Conservation (phyloP, 805 yeast genomes). For the Yarrowia bubula region DNA sequence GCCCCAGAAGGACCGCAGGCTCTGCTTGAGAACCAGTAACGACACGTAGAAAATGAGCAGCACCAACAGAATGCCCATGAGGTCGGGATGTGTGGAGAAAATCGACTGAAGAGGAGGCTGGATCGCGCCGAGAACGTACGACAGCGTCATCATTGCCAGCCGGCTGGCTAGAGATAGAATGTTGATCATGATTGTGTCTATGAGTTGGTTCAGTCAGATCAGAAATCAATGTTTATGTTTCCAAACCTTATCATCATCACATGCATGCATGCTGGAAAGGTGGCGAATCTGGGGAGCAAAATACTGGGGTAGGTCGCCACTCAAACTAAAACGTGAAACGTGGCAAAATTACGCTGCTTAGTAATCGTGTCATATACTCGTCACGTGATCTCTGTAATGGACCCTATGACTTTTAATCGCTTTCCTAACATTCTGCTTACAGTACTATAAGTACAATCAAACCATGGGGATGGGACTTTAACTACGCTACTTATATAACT, state of each 20-base stretch:
- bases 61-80: slow-evolving; percentile 16
- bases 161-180: slow-evolving; percentile 2
- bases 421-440: not conserved
- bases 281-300: not conserved
- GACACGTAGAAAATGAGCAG: slow-evolving; percentile 22
- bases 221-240: not conserved
- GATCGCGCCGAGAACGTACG: slow-evolving; percentile 11
- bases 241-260: not conserved
- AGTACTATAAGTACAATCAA: not conserved
- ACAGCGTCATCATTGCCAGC: slow-evolving; percentile 8
- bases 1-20: slow-evolving; percentile 12
- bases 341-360: not conserved
- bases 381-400: too few relatives aligned
- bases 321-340: not conserved
- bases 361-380: too few relatives aligned
- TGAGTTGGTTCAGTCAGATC: not conserved
- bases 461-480: too few relatives aligned
- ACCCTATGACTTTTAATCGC: too few relatives aligned
- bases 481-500: too few relatives aligned
- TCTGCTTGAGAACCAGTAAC: not conserved
- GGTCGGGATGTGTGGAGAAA: slow-evolving; percentile 23
- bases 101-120: slow-evolving; percentile 11
- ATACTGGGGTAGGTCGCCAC: not conserved
- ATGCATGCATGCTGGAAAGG: not conserved
- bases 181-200: not conserved